Base-by-base conservation (phyloP, 176 grass and related monocot genomes). In the Musa troglodytarum region DNA sequence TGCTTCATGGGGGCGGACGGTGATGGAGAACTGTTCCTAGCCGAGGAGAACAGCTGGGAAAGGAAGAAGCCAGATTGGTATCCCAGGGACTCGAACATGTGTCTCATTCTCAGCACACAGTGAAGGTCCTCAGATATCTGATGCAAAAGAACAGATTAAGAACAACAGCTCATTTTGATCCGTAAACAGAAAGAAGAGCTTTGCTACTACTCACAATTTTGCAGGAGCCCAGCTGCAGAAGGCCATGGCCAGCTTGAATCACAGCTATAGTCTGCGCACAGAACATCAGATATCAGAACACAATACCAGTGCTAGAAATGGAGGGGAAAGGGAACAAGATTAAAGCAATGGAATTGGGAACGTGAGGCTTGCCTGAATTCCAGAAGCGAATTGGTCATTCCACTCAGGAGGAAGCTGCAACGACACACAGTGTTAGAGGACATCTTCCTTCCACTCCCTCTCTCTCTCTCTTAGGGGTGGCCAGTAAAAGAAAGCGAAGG, bases 241-340 rank as follows among this genome's bases (percentile, higher is more conserved):
- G 96, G 22, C 96, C 96, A 88, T 99, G 96, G 24, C 96, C 96
- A 3, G 91, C 96, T 92, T 99, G 96, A 83, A 99, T 99, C 66
- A 99, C 96, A 2, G 96, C 88, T 81, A 99, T 99, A 56, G 96
- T 99, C 96, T 99, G 86, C 15, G 52, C 20, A 16, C 3, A 69
- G 67, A 53, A 62, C 54, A 16, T 16, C 21, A 74, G 34, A 43
- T 43, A 43, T 43, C 34, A 43, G 34, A 43, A 43, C 34, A 43
- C 34, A 43, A 43, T 4, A 6, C 34, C 34, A 43, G 4, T 43
- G 3, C 0, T 0, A 29, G 29, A 43, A 52, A 66, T 62, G 68
- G 17, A 29, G 20, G 57, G 57, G 13, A 62, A 19, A 19, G 15
- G 22, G 7, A 52, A 52, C 66, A 10, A 68, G 68, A 10, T 3